Conservation (phyloP, 306 rosid genomes). For the Fragaria ananassa region DNA sequence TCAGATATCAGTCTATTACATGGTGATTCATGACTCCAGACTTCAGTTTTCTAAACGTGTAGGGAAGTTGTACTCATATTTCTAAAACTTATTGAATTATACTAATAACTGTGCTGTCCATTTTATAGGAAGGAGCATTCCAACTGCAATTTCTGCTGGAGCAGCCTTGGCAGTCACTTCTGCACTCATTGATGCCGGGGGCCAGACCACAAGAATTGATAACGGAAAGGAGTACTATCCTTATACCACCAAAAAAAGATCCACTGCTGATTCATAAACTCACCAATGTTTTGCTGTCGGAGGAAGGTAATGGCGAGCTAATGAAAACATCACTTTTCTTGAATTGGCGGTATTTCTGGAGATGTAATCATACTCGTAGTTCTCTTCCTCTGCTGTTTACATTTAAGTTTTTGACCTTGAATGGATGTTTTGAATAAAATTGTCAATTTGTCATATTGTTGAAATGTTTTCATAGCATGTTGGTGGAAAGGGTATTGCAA, state of each 20-base stretch:
- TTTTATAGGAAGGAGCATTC: constrained; percentile 73
- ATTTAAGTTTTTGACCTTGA: constrained; percentile 38
- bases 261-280: constrained; percentile 41
- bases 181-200: constrained; percentile 64
- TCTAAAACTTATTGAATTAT: not conserved
- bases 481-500: not conserved
- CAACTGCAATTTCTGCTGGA: constrained; percentile 88
- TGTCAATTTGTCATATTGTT: not conserved
- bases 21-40: not conserved
- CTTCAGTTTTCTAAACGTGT: not conserved
- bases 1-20: not conserved
- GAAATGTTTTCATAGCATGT: not conserved
- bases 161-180: constrained; percentile 84
- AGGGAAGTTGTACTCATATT: not conserved
- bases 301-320: constrained; percentile 27
- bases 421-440: constrained; percentile 40
- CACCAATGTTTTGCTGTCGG: constrained; percentile 13
- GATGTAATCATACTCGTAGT: constrained; percentile 40
- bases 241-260: constrained; percentile 83
- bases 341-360: constrained; percentile 31
- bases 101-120: constrained; percentile 20
- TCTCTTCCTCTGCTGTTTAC: constrained; percentile 22
- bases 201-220: constrained; percentile 74
- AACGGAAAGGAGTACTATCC: constrained; percentile 83
- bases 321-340: constrained; percentile 42